Conservation (phyloP, 2,329 filamentous ascomycete genomes). For the Ascocoryne sarcoides region DNA sequence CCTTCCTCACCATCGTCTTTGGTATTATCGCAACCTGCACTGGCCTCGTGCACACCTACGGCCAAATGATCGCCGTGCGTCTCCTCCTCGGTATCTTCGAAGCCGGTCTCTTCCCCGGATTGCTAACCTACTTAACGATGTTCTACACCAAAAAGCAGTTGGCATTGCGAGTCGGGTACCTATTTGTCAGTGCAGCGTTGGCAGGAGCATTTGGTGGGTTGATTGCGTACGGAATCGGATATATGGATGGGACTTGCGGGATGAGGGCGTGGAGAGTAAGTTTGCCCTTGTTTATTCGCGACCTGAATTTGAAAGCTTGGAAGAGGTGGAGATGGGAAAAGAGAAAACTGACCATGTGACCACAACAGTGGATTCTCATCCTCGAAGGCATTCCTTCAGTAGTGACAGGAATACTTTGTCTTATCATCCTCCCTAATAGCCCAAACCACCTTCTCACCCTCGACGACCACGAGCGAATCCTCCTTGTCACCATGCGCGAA, state of each 20-base stretch:
- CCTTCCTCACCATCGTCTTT: conserved; percentile 33
- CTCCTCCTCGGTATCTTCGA: conserved; percentile 23
- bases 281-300: too few relatives aligned
- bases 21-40: conserved; percentile 33
- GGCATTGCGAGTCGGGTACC: conserved; percentile 34
- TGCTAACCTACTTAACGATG: conserved; percentile 40
- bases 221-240: conserved; percentile 33
- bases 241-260: background rate
- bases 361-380: conserved; percentile 34
- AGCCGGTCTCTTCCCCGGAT: conserved; percentile 38
- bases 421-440: conserved; percentile 49
- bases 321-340: background rate
- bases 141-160: conserved; percentile 46
- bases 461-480: background rate
- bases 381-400: conserved; percentile 48
- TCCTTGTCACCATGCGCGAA: background rate
- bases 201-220: conserved; percentile 40
- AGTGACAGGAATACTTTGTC: conserved; percentile 43
- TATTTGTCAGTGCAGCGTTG: conserved; percentile 37
- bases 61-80: conserved; percentile 30
- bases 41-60: conserved; percentile 31
- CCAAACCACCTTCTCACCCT: conserved; percentile 27
- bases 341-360: background rate
- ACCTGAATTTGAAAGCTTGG: background rate
- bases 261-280: background rate